These are phyloP conservation scores for Acacia acuminata DNA, from an alignment of 306 rosid genomes.

Conservation along the genomic window DNA sequence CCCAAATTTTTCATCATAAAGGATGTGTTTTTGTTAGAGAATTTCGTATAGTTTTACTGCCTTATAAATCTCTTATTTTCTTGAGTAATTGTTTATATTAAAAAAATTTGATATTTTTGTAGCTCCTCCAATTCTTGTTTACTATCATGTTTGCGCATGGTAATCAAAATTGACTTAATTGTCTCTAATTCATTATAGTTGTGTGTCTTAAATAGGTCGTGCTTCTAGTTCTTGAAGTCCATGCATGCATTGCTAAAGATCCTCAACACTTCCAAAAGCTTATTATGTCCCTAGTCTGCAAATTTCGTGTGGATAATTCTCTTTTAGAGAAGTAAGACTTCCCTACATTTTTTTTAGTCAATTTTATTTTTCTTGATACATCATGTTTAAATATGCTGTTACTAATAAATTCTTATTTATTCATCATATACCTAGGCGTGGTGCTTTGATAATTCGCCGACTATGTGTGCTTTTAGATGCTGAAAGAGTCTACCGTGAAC, in stretches of 20 bases:
- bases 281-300: constrained; percentile 79
- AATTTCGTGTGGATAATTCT: constrained; percentile 73
- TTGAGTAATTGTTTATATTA: not conserved
- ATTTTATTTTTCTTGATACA: constrained; percentile 5
- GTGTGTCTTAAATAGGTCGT: constrained; percentile 65
- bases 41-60: not conserved
- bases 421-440: constrained; percentile 61
- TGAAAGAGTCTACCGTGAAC: constrained; percentile 90
- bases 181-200: constrained; percentile 22
- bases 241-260: constrained; percentile 93
- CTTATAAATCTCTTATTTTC: constrained; percentile 2
- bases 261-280: constrained; percentile 80
- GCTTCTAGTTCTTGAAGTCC: constrained; percentile 94
- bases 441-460: constrained; percentile 92
- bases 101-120: not conserved
- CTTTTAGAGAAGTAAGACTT: constrained; percentile 87
- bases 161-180: constrained; percentile 3
- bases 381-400: constrained; percentile 2
- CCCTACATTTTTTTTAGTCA: constrained; percentile 9
- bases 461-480: constrained; percentile 95
- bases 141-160: constrained; percentile 1
- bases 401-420: constrained; percentile 22
- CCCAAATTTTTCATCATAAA: not conserved
- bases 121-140: constrained; percentile 22
- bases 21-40: constrained; percentile 8